phyloP scores from a whole-genome alignment of 2,329 filamentous ascomycete genomes.

The Podosphaera leucotricha region DNA sequence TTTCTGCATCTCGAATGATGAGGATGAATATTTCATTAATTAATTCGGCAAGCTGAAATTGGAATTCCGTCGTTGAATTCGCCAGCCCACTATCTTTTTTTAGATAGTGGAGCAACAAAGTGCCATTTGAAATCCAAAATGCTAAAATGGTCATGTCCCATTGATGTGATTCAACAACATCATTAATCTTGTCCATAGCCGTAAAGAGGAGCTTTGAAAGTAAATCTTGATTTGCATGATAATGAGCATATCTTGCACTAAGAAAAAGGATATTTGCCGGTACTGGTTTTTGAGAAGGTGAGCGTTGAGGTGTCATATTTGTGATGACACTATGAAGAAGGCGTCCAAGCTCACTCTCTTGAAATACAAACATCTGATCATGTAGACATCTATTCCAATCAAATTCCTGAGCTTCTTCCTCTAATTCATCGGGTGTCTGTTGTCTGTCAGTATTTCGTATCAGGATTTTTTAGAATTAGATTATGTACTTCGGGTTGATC shows the following conservation, averaged over 20 bases:
- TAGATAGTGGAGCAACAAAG: constrained; percentile 80
- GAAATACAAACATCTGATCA: constrained; percentile 99
- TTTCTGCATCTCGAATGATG: constrained; percentile 86
- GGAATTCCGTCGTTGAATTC: constrained; percentile 64
- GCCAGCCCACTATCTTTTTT: constrained; percentile 78
- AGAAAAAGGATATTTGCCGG: constrained; percentile 94
- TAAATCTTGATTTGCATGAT: constrained; percentile 73
- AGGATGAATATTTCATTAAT: constrained; percentile 98
- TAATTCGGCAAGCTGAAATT: constrained; percentile 77
- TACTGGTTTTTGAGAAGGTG: constrained; percentile 90
- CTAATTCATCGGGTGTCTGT: constrained; percentile 51
- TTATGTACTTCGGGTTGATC: constrained; percentile 63
- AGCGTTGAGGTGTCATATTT: constrained; percentile 90
- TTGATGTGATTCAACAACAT: constrained; percentile 82
- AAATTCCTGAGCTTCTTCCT: constrained; percentile 81
- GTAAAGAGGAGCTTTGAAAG: constrained; percentile 57
- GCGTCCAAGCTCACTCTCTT: constrained; percentile 72
- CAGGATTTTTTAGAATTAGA: constrained; percentile 7
- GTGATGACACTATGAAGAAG: constrained; percentile 94
- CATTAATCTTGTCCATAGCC: constrained; percentile 90
- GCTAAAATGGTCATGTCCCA: constrained; percentile 99
- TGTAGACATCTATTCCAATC: constrained; percentile 86
- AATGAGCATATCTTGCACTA: constrained; percentile 86
- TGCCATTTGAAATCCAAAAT: constrained; percentile 97
- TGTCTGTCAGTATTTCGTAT: constrained; percentile 10